Evolutionary conservation across 495 filamentous ascomycete genomes (phyloP).

Genomic region (Penicillium bialowiezense): DNA sequence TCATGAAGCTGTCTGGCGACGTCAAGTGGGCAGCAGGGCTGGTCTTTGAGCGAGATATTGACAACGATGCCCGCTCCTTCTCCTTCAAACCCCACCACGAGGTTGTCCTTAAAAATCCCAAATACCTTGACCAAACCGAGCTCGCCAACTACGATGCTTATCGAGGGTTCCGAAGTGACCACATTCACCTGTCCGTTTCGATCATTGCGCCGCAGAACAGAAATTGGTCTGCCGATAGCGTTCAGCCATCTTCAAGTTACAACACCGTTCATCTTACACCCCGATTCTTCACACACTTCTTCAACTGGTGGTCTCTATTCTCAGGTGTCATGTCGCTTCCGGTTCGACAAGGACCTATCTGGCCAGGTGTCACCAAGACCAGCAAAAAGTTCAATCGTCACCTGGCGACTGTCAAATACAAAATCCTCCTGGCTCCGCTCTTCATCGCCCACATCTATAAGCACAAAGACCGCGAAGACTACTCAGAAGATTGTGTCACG

Average conservation of each 20-base stretch:
- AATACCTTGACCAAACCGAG: slow-evolving; percentile 57
- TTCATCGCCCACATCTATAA: slow-evolving; percentile 98
- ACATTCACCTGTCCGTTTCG: slow-evolving; percentile 91
- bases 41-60: slow-evolving; percentile 82
- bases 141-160: slow-evolving; percentile 79
- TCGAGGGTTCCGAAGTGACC: slow-evolving; percentile 86
- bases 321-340: slow-evolving; percentile 92
- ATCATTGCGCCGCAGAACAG: slow-evolving; percentile 78
- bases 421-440: slow-evolving; percentile 83
- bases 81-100: slow-evolving; percentile 91
- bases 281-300: slow-evolving; percentile 97
- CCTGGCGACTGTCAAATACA: slow-evolving; percentile 96
- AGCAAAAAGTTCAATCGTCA: slow-evolving; percentile 98
- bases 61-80: slow-evolving; percentile 67
- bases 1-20: slow-evolving; percentile 97
- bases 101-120: slow-evolving; percentile 77
- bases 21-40: slow-evolving; percentile 88
- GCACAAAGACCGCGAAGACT: slow-evolving; percentile 92
- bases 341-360: slow-evolving; percentile 85
- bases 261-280: slow-evolving; percentile 92
- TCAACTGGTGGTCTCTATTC: slow-evolving; percentile 96
- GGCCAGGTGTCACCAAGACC: slow-evolving; percentile 88
- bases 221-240: slow-evolving; percentile 68
- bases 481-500: slow-evolving; percentile 72
- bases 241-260: slow-evolving; percentile 78